These are phyloP conservation scores for Wakefieldia striispora DNA, from an alignment of 768 basidiomycete genomes.

Conservation along the genomic window DNA sequence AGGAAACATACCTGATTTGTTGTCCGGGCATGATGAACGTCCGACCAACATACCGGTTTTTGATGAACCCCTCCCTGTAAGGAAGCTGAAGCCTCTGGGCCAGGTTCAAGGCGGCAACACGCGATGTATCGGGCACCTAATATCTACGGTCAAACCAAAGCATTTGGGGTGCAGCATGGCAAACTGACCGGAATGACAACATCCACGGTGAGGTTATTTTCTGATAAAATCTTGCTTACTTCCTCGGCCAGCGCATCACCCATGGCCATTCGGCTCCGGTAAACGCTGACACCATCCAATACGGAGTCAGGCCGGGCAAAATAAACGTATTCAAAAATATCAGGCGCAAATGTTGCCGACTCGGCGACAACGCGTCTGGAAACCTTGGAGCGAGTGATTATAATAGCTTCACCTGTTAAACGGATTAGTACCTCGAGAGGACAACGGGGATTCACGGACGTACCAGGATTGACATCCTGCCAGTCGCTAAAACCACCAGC, in stretches of 20 bases:
- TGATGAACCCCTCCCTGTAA: slow-evolving; percentile 97
- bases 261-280: slow-evolving; percentile 99
- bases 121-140: slow-evolving; percentile 92
- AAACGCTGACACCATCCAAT: slow-evolving; percentile 94
- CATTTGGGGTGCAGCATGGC: background rate
- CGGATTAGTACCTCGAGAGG: slow-evolving; percentile 1
- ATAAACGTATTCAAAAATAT: slow-evolving; percentile 99
- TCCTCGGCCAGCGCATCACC: slow-evolving; percentile 91
- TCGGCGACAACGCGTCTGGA: slow-evolving; percentile 71
- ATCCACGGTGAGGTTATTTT: slow-evolving; percentile 73
- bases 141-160: background rate
- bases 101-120: slow-evolving; percentile 93
- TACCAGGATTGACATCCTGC: slow-evolving; percentile 91
- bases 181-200: slow-evolving; percentile 87
- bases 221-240: slow-evolving; percentile 69
- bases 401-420: slow-evolving; percentile 82
- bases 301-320: slow-evolving; percentile 98
- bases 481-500: slow-evolving; percentile 89
- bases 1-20: slow-evolving; percentile 67
- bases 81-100: slow-evolving; percentile 88
- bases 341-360: slow-evolving; percentile 82
- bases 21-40: slow-evolving; percentile 99
- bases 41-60: slow-evolving; percentile 96
- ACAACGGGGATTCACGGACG: slow-evolving; percentile 13
- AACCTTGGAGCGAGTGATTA: slow-evolving; percentile 82